Percentiles rank a stretch among this genome's conserved stretches.
Conservation (phyloP, 2,329 filamentous ascomycete species). For the Diaporthe aspalathi region DNA sequence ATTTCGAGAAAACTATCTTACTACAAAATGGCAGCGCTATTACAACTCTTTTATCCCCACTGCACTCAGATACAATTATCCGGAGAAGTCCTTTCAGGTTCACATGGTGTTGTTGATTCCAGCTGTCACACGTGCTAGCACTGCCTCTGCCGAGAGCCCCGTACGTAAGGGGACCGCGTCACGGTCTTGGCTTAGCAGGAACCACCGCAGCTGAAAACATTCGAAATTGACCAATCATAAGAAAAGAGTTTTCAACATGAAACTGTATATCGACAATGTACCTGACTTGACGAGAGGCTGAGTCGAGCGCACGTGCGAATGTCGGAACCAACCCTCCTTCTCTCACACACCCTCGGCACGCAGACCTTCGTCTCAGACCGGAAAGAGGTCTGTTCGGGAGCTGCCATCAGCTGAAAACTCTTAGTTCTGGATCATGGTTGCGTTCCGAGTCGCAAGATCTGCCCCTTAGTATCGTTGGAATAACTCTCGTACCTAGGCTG, state of each 20-base stretch:
- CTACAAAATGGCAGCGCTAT: neutral
- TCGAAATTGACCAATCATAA: neutral
- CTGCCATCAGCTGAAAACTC: neutral
- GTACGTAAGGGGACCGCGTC: constrained; percentile 31
- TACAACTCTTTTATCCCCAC: neutral
- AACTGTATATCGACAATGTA: neutral
- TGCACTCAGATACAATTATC: neutral
- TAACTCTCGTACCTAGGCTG: neutral
- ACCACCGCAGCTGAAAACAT: constrained; percentile 16
- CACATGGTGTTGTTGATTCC: neutral
- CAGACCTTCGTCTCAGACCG: neutral
- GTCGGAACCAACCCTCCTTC: neutral
- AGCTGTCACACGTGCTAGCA: constrained; percentile 14
- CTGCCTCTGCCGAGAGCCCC: constrained; percentile 26
- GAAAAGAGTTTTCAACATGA: neutral
- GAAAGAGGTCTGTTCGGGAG: neutral
- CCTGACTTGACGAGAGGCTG: neutral
- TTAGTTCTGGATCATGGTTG: neutral
- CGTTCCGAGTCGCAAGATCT: neutral
- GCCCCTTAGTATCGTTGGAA: neutral
- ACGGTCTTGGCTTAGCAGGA: constrained; percentile 26
- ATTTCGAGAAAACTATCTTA: rapidly evolving
- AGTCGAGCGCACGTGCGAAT: neutral
- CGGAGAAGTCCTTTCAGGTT: too few relatives aligned
- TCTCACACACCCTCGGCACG: neutral